A percentile compares a stretch with the other conserved stretches of the same genome.
Evolutionary conservation across 805 yeast genomes (phyloP).

Genomic region (Myxozyma lipomycoides): DNA sequence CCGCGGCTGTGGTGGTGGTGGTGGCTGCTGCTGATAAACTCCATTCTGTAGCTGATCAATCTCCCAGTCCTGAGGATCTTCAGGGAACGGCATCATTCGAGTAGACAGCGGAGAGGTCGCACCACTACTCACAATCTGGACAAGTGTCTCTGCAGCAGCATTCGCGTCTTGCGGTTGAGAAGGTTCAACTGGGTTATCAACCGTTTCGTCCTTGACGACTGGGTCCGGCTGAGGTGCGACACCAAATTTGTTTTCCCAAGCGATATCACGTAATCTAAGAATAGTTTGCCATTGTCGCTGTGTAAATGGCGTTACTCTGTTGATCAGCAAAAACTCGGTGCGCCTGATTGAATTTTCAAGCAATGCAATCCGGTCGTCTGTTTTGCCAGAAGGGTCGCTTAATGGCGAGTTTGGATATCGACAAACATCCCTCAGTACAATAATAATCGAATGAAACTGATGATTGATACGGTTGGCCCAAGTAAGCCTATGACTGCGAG

Average conservation of each 20-base stretch:
- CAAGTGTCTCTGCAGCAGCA: neutral
- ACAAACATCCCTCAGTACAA: constrained; percentile 15
- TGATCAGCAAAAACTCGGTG: constrained; percentile 5
- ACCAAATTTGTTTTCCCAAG: neutral
- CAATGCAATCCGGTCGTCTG: constrained; percentile 12
- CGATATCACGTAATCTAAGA: constrained; percentile 5
- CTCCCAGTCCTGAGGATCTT: too few relatives aligned
- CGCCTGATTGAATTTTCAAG: constrained; percentile 5
- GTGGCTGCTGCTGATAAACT: neutral
- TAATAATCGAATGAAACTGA: constrained; percentile 20
- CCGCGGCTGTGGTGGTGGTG: neutral
- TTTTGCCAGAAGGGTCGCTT: neutral
- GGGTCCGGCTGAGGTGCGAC: neutral
- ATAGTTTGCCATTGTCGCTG: constrained; percentile 8
- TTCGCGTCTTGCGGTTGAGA: neutral
- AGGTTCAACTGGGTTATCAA: neutral
- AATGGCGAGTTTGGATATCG: constrained; percentile 5
- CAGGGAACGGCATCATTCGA: too few relatives aligned
- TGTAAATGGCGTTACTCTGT: neutral
- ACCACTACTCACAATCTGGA: too few relatives aligned
- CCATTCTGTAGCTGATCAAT: neutral
- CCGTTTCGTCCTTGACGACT: neutral
- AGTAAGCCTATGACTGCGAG: neutral
- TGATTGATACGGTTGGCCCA: constrained; percentile 10
- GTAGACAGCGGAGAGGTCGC: too few relatives aligned